These are phyloP conservation scores for Gaeumannomyces tritici DNA, from an alignment of 2,329 filamentous ascomycete species.

Conservation along the genomic window DNA sequence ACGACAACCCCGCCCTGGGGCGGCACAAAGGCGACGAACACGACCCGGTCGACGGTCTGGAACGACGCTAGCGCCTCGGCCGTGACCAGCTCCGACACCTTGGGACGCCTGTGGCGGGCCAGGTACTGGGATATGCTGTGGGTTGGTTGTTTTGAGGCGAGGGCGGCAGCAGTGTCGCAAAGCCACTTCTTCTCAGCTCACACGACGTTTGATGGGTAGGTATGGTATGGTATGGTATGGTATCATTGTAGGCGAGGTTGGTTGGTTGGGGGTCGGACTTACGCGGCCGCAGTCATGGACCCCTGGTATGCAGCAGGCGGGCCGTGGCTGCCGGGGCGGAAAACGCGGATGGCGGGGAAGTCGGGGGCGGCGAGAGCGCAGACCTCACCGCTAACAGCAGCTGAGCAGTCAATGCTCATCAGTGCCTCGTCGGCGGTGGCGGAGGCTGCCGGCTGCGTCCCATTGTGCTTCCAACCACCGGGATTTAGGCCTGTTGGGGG, in stretches of 20 bases:
- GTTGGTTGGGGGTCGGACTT: constrained; percentile 2
- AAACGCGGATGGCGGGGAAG: constrained; percentile 13
- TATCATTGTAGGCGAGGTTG: too few species aligned
- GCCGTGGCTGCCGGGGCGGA: constrained; percentile 8
- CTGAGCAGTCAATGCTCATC: constrained; percentile 15
- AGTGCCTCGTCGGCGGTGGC: constrained; percentile 6
- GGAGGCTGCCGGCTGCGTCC: not conserved
- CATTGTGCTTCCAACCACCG: constrained; percentile 2
- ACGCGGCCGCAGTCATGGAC: constrained; percentile 11
- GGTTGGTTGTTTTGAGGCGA: not conserved
- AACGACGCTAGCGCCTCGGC: constrained; percentile 9
- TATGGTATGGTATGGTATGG: too few species aligned
- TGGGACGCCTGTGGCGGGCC: constrained; percentile 16
- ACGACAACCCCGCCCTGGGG: constrained; percentile 8
- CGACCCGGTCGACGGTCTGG: constrained; percentile 3
- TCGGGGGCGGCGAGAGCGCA: constrained; percentile 9
- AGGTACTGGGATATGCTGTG: constrained; percentile 16
- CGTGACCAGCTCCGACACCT: constrained; percentile 12
- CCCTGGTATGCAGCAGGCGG: constrained; percentile 11
- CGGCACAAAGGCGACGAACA: constrained; percentile 4
- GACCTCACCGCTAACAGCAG: not conserved
- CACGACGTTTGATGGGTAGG: not conserved
- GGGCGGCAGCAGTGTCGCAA: too few species aligned
- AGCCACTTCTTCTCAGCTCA: not conserved
- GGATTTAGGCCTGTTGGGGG: not conserved